Base-by-base conservation (phyloP, 2,329 filamentous ascomycete species). In the Microsporum ferrugineum region DNA sequence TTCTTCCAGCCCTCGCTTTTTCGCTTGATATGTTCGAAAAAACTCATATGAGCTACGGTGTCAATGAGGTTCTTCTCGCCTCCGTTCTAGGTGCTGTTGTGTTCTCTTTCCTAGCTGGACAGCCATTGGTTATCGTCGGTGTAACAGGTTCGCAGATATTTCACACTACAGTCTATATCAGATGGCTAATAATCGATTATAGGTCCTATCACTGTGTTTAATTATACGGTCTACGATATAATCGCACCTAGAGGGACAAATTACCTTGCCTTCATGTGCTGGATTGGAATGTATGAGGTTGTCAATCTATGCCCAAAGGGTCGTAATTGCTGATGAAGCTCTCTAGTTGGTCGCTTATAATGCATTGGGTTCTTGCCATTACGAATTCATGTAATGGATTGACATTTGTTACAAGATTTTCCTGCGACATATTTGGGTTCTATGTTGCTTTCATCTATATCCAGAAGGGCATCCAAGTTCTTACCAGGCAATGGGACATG, bases 1-100 rank as follows among this genome's bases (percentile, higher is more conserved):
- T 95, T 69, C 76, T 95, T 10, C 90, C 91, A 0, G 90, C 91
- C 0, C 76, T 95, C 63, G 91, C 91, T 56, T 95, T 95, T 75
- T 94, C 89, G 1, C 80, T 95, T 59, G 90, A 96, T 74, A 95
- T 96, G 91, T 94, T 95, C 71, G 87, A 86, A 63, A 92, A 91
- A 75, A 96, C 89, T 0, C 79, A 86, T 63, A 87, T 87, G 74
- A 88, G 88, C 66, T 95, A 90, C 69, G 90, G 91, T 58, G 90
- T 96, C 62, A 95, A 95, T 71, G 91, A 96, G 75, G 90, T 94
- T 1, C 78, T 96, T n/a, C 78, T 96, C 41, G 82, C 91, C 5
- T 95, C 89, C 1, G 90, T 95, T 1, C 78, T 96, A 5, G 91
- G 88, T 1, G 82, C 89, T 4, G 84, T 92, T 0, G 88, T 95